Conservation (phyloP, 2,329 filamentous ascomycete species). For the Dryadomyces quercivorus region DNA sequence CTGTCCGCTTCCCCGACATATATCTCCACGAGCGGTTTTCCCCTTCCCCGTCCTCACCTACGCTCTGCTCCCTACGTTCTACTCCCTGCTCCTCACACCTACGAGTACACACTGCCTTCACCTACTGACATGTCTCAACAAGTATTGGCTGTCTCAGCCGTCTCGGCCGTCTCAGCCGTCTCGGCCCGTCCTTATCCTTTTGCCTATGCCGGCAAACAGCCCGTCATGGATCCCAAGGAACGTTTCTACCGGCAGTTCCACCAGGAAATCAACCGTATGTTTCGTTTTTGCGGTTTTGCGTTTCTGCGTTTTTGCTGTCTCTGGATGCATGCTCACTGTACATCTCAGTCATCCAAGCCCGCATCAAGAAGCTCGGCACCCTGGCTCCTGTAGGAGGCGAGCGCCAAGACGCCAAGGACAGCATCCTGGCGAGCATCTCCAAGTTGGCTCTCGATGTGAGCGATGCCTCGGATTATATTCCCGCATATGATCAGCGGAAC, state of each 20-base stretch:
- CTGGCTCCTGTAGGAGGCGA: constrained; percentile 56
- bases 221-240: constrained; percentile 49
- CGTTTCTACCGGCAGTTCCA: constrained; percentile 80
- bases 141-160: not conserved
- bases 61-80: not conserved
- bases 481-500: constrained; percentile 78
- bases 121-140: not conserved
- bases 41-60: not conserved
- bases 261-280: constrained; percentile 55
- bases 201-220: constrained; percentile 13
- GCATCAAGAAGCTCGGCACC: constrained; percentile 56
- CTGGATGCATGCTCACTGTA: not conserved
- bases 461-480: constrained; percentile 70
- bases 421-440: constrained; percentile 67
- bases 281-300: not conserved
- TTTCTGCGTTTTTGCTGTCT: not conserved
- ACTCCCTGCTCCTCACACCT: no score
- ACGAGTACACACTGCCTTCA: not conserved
- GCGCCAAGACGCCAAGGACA: constrained; percentile 68
- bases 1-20: not conserved
- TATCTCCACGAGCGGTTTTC: not conserved
- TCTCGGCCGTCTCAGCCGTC: not conserved
- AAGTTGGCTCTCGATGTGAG: constrained; percentile 73
- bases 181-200: constrained; percentile 5
- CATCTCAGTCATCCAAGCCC: constrained; percentile 57